Evolutionary conservation across 2,329 filamentous ascomycete genomes (phyloP).

Genomic region (Colletotrichum paranaense): DNA sequence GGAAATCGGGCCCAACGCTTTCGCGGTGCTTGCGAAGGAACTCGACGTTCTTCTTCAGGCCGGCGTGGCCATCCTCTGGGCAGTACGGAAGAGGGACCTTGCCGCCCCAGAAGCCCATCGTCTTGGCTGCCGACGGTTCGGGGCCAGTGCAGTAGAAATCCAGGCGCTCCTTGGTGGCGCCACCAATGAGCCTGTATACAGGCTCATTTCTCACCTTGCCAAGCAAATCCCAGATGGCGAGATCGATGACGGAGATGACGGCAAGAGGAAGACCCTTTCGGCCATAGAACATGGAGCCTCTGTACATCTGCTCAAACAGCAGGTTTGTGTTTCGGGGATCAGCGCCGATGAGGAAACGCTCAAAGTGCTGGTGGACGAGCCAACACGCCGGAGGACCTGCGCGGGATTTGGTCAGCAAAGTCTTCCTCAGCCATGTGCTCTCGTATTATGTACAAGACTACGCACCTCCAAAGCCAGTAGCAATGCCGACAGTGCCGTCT

Average conservation of each 20-base stretch:
- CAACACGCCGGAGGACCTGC: conserved; percentile 88
- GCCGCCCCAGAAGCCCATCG: conserved; percentile 89
- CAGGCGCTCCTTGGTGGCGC: conserved; percentile 84
- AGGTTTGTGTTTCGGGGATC: conserved; percentile 93
- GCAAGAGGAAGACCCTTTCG: conserved; percentile 91
- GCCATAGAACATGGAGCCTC: conserved; percentile 95
- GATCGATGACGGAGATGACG: conserved; percentile 93
- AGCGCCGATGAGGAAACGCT: conserved; percentile 88
- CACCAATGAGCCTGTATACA: conserved; percentile 94
- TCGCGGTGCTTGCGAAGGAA: conserved; percentile 88
- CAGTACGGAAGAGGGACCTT: conserved; percentile 93
- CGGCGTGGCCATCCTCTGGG: conserved; percentile 85
- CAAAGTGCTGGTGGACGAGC: conserved; percentile 93
- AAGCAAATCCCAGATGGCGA: conserved; percentile 91
- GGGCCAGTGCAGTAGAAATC: conserved; percentile 97
- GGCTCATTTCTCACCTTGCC: conserved; percentile 93
- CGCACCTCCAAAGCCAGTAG: conserved; percentile 87
- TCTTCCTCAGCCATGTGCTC: not conserved
- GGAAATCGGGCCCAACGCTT: conserved; percentile 88
- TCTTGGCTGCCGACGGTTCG: conserved; percentile 81
- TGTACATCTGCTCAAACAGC: conserved; percentile 97
- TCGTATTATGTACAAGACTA: not conserved
- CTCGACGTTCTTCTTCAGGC: conserved; percentile 88
- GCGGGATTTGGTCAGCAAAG: not conserved
- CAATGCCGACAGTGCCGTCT: conserved; percentile 93